Percentiles rank a stretch among this genome's conserved stretches.
phyloP scores from a whole-genome alignment of 2,329 filamentous ascomycete genomes.

The Sclerotinia minor region DNA sequence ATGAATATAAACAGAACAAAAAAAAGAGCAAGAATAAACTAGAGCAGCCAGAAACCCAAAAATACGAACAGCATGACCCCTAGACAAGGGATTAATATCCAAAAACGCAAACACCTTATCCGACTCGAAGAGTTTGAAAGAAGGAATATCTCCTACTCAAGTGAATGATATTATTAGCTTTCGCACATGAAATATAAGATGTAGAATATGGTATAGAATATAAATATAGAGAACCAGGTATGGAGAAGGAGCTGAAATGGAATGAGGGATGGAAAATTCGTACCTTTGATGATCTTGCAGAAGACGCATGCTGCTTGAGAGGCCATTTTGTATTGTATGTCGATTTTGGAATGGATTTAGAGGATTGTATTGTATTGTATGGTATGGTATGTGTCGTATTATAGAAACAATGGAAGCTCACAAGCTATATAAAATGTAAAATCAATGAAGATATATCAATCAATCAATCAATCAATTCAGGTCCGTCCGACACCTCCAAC shows the following conservation, averaged over 20 bases:
- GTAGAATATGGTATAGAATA: too few species aligned
- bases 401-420: neutral
- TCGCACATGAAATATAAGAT: neutral
- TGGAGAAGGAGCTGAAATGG: neutral
- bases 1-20: too few species aligned
- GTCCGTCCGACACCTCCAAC: neutral
- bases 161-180: slow-evolving; percentile 15
- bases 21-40: neutral
- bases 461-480: too few species aligned
- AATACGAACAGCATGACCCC: slow-evolving; percentile 77
- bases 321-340: neutral
- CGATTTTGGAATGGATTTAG: neutral
- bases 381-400: neutral
- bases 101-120: slow-evolving; percentile 94
- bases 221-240: neutral
- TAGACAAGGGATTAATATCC: slow-evolving; percentile 87
- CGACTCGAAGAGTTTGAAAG: slow-evolving; percentile 93
- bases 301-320: slow-evolving; percentile 75
- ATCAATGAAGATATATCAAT: neutral
- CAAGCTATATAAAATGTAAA: too few species aligned
- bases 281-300: slow-evolving; percentile 96
- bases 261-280: slow-evolving; percentile 29
- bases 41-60: neutral
- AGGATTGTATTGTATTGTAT: neutral
- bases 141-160: slow-evolving; percentile 82